These are phyloP conservation scores for Ceratobasidium sp. DNA, from an alignment of 1,284 basidiomycete genomes.

Conservation along the genomic window DNA sequence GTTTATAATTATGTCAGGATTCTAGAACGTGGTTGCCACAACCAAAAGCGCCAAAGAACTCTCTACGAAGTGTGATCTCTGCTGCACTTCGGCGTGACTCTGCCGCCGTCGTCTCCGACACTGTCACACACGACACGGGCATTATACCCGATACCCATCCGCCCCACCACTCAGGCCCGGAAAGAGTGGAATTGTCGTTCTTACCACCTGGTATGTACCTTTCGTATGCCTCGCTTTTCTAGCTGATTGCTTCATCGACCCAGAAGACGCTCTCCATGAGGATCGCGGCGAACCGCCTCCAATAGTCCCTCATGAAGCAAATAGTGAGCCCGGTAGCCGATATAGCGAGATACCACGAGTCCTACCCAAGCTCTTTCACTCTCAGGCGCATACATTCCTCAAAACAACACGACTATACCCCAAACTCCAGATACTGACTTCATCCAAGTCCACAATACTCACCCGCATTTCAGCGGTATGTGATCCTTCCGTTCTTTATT, in stretches of 20 bases:
- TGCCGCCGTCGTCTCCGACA: not conserved
- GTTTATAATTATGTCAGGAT: not conserved
- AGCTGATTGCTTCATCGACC: no score
- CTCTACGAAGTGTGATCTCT: slow-evolving; percentile 26
- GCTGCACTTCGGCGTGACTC: slow-evolving; percentile 16
- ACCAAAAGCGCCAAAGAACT: not conserved
- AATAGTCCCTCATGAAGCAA: not conserved
- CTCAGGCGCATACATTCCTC: slow-evolving; percentile 27
- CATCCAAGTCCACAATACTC: not conserved
- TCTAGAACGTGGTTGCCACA: not conserved
- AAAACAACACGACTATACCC: not conserved
- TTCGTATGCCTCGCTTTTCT: no score
- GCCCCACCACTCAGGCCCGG: no score
- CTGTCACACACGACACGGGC: no score
- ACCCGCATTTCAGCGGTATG: not conserved
- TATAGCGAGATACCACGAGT: no score
- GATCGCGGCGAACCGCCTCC: no score
- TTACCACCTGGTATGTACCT: no score
- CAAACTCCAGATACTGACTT: not conserved
- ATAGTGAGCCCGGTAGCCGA: not conserved
- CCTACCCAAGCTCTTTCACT: not conserved
- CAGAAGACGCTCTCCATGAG: no score
- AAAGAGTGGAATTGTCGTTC: no score
- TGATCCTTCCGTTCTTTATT: not conserved
- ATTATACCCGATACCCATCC: not conserved